Conservation (phyloP, 345 rosid species). For the Bretschneidera sinensis region DNA sequence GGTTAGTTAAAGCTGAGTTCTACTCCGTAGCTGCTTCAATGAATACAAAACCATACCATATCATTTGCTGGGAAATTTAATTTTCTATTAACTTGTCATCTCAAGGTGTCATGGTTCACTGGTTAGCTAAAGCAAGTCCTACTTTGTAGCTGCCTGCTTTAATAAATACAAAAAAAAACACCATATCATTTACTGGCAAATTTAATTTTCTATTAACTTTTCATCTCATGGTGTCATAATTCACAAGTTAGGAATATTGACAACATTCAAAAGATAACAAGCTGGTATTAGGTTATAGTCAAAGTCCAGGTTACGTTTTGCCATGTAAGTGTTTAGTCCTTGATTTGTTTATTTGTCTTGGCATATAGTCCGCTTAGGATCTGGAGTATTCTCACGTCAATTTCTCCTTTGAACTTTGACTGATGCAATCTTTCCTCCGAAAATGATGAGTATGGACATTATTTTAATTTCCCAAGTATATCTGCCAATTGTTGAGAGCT, state of each 20-base stretch:
- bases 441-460: slow-evolving; percentile 7
- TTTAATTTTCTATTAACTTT: neutral
- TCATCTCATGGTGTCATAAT: neutral
- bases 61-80: neutral
- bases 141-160: too few species aligned
- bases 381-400: neutral
- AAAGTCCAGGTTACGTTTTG: neutral
- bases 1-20: slow-evolving; percentile 31
- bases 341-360: neutral
- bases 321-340: neutral
- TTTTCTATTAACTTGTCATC: neutral
- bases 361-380: neutral
- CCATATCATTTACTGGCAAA: too few species aligned
- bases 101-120: neutral
- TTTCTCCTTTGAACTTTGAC: neutral
- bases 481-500: slow-evolving; percentile 48
- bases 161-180: too few species aligned
- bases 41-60: neutral
- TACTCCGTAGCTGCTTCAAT: neutral
- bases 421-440: neutral
- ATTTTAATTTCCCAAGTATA: slow-evolving; percentile 36
- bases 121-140: too few species aligned
- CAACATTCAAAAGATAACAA: neutral
- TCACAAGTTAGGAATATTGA: neutral
- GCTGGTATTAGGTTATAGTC: neutral